Conservation (phyloP, 192 early-diverging fungal genomes). For the Cetraspora pellucida region DNA sequence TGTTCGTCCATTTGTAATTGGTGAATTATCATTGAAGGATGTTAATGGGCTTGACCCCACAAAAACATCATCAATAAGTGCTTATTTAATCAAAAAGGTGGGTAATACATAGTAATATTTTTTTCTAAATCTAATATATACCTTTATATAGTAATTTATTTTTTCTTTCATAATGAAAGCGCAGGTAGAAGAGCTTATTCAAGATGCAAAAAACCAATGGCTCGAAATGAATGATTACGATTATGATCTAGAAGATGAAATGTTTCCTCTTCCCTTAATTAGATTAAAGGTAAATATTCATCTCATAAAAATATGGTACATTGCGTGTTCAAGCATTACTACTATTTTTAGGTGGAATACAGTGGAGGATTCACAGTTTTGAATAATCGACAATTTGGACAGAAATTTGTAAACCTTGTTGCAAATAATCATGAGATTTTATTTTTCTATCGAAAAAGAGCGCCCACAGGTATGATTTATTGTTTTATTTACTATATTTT, state of each 20-base stretch:
- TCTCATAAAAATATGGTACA: neutral
- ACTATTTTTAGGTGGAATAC: constrained; percentile 1
- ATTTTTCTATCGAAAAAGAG: constrained; percentile 1
- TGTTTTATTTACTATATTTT: neutral
- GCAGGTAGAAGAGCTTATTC: constrained; percentile 64
- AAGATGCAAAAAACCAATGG: constrained; percentile 66
- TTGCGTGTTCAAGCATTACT: neutral
- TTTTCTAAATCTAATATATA: too few relatives aligned
- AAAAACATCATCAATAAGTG: constrained; percentile 57
- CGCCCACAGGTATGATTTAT: neutral
- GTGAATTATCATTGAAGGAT: constrained; percentile 63
- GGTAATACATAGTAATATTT: neutral
- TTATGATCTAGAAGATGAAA: neutral
- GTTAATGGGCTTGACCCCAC: constrained; percentile 50
- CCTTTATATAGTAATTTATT: neutral
- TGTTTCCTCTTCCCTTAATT: constrained; percentile 8
- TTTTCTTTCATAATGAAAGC: neutral
- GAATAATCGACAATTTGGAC: neutral
- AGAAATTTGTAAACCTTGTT: neutral
- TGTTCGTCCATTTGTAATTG: constrained; percentile 88
- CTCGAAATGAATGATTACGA: neutral
- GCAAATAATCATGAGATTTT: constrained; percentile 11
- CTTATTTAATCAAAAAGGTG: constrained; percentile 61
- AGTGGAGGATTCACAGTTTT: neutral
- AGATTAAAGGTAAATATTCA: constrained; percentile 21